Evolutionary conservation across 2,329 filamentous ascomycete species (phyloP).

Genomic region (Trichoderma afroharzianum): DNA sequence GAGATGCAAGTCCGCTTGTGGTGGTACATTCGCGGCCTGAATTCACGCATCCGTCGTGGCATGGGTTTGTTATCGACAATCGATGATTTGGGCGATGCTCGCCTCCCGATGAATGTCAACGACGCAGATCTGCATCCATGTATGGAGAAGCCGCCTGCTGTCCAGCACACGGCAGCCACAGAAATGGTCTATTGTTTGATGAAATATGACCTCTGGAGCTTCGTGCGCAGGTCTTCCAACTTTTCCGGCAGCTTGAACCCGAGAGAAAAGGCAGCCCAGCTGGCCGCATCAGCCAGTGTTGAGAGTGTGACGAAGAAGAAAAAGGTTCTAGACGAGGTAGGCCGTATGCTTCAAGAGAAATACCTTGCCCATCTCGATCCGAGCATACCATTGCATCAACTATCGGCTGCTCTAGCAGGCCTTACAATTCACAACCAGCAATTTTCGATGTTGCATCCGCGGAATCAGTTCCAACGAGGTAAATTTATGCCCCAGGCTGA

Average conservation of each 20-base stretch:
- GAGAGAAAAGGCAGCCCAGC: neutral
- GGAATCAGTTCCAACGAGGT: neutral
- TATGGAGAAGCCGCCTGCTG: slow-evolving; percentile 41
- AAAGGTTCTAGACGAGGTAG: neutral
- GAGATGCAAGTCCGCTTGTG: slow-evolving; percentile 64
- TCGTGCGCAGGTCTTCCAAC: neutral
- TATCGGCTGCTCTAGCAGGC: neutral
- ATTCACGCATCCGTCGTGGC: slow-evolving; percentile 30
- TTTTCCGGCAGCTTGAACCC: neutral
- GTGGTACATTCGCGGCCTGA: slow-evolving; percentile 61
- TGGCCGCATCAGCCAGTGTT: neutral
- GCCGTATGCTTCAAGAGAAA: neutral
- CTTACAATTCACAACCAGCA: slow-evolving; percentile 3
- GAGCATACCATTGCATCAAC: slow-evolving; percentile 1
- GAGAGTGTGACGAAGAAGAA: neutral
- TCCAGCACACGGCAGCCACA: slow-evolving; percentile 53
- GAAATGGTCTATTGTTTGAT: slow-evolving; percentile 58
- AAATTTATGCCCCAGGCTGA: neutral
- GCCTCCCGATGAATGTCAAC: slow-evolving; percentile 54
- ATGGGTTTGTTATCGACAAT: slow-evolving; percentile 37
- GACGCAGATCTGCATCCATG: slow-evolving; percentile 55
- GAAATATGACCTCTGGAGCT: slow-evolving; percentile 38
- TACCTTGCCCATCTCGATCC: slow-evolving; percentile 4
- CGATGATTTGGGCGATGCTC: slow-evolving; percentile 52
- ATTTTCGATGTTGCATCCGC: slow-evolving; percentile 2